Conservation (phyloP, 768 basidiomycete genomes). For the Gloeopeniophorella convolvens region DNA sequence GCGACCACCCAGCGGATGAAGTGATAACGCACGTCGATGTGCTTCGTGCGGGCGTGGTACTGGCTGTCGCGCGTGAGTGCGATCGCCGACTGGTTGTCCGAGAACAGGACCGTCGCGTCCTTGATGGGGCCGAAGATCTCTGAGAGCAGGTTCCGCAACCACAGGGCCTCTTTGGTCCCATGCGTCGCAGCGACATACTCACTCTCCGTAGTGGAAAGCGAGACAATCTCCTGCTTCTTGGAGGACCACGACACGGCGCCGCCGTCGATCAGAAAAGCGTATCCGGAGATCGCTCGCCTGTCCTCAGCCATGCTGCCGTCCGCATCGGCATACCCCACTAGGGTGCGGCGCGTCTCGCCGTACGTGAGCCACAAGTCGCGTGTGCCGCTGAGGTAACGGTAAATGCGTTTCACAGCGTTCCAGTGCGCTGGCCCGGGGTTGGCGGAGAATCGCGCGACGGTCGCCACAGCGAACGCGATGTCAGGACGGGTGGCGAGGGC, state of each 20-base stretch:
- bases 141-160: slow-evolving; percentile 25
- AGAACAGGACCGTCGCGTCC: neutral
- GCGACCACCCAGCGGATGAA: no score
- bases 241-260: slow-evolving; percentile 37
- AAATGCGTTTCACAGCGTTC: slow-evolving; percentile 33
- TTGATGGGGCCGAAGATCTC: slow-evolving; percentile 16
- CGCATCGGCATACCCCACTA: slow-evolving; percentile 24
- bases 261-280: slow-evolving; percentile 28
- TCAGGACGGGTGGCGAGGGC: slow-evolving; percentile 33
- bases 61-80: neutral
- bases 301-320: slow-evolving; percentile 26
- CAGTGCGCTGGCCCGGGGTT: slow-evolving; percentile 33
- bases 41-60: slow-evolving; percentile 1
- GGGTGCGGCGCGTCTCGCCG: neutral
- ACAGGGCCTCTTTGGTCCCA: slow-evolving; percentile 31
- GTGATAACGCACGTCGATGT: slow-evolving; percentile 5
- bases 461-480: slow-evolving; percentile 32
- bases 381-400: slow-evolving; percentile 35
- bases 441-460: slow-evolving; percentile 29
- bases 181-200: slow-evolving; percentile 37
- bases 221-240: slow-evolving; percentile 33
- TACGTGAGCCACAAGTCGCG: slow-evolving; percentile 20
- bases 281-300: slow-evolving; percentile 28
- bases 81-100: neutral
- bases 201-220: slow-evolving; percentile 37